These are phyloP conservation scores for Beauveria medogensis DNA, from an alignment of 2,329 filamentous ascomycete species.

Conservation along the genomic window DNA sequence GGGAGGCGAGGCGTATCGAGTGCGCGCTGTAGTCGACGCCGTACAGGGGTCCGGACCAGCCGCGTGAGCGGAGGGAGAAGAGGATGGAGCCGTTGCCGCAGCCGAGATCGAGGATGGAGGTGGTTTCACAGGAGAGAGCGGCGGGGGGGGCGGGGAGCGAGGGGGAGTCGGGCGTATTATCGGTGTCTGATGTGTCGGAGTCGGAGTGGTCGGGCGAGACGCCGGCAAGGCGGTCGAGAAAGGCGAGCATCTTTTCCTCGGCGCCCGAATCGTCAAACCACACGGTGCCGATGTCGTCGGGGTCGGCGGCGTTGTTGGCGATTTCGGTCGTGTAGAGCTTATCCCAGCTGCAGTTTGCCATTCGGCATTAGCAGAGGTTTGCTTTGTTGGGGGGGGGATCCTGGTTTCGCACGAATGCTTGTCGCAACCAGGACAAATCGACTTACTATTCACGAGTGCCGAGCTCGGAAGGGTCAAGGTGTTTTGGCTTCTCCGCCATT, in stretches of 20 bases:
- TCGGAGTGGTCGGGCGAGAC: slow-evolving; percentile 13
- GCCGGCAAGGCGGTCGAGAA: slow-evolving; percentile 42
- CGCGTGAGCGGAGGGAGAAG: slow-evolving; percentile 61
- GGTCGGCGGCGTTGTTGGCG: slow-evolving; percentile 61
- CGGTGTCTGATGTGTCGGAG: slow-evolving; percentile 17
- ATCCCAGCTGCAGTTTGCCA: slow-evolving; percentile 55
- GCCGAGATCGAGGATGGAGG: slow-evolving; percentile 74
- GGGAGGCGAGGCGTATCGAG: slow-evolving; percentile 65
- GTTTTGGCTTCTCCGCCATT: slow-evolving; percentile 36
- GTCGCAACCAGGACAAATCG: slow-evolving; percentile 2
- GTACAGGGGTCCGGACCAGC: slow-evolving; percentile 62
- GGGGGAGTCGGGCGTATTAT: slow-evolving; percentile 7
- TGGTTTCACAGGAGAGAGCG: slow-evolving; percentile 22
- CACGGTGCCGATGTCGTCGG: slow-evolving; percentile 74
- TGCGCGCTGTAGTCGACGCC: slow-evolving; percentile 81
- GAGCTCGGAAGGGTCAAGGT: slow-evolving; percentile 68
- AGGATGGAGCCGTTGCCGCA: slow-evolving; percentile 91
- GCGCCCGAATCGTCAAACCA: slow-evolving; percentile 96
- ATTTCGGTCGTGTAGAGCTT: slow-evolving; percentile 64
- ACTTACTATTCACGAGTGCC: slow-evolving; percentile 87
- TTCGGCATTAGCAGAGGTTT: too few relatives aligned
- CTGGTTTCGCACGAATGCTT: not conserved
- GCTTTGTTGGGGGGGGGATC: not conserved
- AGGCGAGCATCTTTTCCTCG: slow-evolving; percentile 68
- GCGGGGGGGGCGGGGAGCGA: not conserved